A percentile compares a stretch with the other conserved stretches of the same genome.
These are phyloP conservation scores for Backusella mclennaniae DNA, from an alignment of 192 early-diverging fungal genomes.

Conservation along the genomic window DNA sequence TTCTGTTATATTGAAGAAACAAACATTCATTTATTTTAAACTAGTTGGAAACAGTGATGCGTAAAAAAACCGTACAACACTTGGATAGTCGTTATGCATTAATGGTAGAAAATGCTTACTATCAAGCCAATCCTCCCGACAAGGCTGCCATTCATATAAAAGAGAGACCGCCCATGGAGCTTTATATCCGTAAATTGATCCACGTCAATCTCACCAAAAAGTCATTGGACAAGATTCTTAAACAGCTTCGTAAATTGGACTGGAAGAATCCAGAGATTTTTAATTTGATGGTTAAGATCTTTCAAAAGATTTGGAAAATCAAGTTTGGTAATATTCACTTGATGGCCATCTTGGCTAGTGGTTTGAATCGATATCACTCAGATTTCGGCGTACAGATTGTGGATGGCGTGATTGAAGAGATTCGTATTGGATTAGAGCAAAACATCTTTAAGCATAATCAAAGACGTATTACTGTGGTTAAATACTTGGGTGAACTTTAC, in stretches of 20 bases:
- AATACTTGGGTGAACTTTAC: conserved; percentile 92
- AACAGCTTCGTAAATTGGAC: conserved; percentile 78
- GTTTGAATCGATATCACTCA: conserved; percentile 78
- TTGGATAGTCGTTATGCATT: conserved; percentile 80
- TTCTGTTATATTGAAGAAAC: background rate
- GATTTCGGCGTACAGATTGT: conserved; percentile 88
- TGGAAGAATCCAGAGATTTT: conserved; percentile 71
- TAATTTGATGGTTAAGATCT: conserved; percentile 67
- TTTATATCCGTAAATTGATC: conserved; percentile 85
- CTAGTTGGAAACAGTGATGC: conserved; percentile 81
- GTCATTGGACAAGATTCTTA: conserved; percentile 65
- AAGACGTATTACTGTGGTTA: conserved; percentile 73
- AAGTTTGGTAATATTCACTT: conserved; percentile 85
- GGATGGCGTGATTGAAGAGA: conserved; percentile 80
- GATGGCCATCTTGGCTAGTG: conserved; percentile 77
- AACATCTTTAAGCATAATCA: conserved; percentile 96
- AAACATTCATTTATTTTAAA: conserved; percentile 24
- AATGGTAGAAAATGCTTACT: conserved; percentile 95
- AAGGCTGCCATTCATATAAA: conserved; percentile 60
- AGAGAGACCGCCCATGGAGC: conserved; percentile 77
- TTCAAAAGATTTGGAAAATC: conserved; percentile 93
- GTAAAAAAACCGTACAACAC: conserved; percentile 83
- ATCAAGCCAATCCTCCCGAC: conserved; percentile 85
- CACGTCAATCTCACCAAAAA: conserved; percentile 80
- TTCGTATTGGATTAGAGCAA: conserved; percentile 83